phyloP scores from a whole-genome alignment of 768 basidiomycete genomes.

The Boletus reticulatus region DNA sequence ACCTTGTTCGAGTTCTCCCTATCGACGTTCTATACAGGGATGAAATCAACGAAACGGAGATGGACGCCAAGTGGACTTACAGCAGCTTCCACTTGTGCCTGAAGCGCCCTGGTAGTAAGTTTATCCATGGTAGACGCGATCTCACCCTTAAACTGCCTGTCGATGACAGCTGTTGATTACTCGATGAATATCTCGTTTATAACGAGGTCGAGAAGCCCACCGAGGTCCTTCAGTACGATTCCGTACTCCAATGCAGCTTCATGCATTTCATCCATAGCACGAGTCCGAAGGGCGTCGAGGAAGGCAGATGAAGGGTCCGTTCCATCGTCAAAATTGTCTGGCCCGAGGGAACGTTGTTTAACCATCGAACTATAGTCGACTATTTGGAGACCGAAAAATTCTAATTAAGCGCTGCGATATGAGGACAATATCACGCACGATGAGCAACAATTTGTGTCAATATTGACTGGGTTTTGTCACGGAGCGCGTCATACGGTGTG shows the following conservation, averaged over 20 bases:
- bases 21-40: slow-evolving; percentile 63
- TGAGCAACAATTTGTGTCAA: slow-evolving; percentile 85
- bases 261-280: slow-evolving; percentile 87
- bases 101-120: slow-evolving; percentile 76
- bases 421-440: slow-evolving; percentile 38
- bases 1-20: slow-evolving; percentile 86
- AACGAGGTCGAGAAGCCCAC: slow-evolving; percentile 32
- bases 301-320: slow-evolving; percentile 72
- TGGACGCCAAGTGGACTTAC: slow-evolving; percentile 36
- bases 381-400: slow-evolving; percentile 15
- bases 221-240: slow-evolving; percentile 77
- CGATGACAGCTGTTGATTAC: slow-evolving; percentile 66
- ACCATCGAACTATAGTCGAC: slow-evolving; percentile 62
- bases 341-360: slow-evolving; percentile 77
- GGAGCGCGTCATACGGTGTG: slow-evolving; percentile 75
- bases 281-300: slow-evolving; percentile 75
- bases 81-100: slow-evolving; percentile 86
- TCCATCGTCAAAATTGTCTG: slow-evolving; percentile 70
- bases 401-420: background rate
- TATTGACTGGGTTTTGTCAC: slow-evolving; percentile 85
- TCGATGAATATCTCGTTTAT: background rate
- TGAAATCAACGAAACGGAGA: background rate
- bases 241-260: slow-evolving; percentile 81
- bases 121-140: slow-evolving; percentile 85
- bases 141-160: slow-evolving; percentile 86